Evolutionary conservation across 1,139 yeast species (phyloP), one percentile per base, ranked within the genome.

Genomic region (Scheffersomyces insectosa): DNA sequence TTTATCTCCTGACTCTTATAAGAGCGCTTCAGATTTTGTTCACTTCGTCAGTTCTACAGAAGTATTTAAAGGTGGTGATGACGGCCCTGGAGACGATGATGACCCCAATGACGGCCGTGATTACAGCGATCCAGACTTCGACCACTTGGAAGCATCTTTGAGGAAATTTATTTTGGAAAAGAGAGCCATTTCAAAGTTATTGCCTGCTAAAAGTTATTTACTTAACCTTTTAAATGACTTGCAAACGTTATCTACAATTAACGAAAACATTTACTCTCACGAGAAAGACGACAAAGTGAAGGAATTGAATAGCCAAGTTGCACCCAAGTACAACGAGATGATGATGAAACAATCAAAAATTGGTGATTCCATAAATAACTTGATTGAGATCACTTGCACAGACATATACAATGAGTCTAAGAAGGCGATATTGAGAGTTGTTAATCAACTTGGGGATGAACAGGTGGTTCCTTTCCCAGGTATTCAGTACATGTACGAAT

Each of bases 201-300:
- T 89, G 36, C 99, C 99, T 0, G 98, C 97, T 0, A 90, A 91
- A 60, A 90, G 85, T 16, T 95, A 87, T 56, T 67, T 93, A 31
- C 51, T 75, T 20, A 91, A 91, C 55, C 63, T 91, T 14, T 75
- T 88, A 39, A 64, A 65, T 13, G 99, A 95, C 59, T 61, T 91
- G 39, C 73, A 72, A 44, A 65, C 69, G 1, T 70, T 93, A 15
- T 78, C 96, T 0, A 65, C 70, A 10, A 68, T 80, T 27, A 93
- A 93, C 56, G 75, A 81, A 42, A 66, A 72, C 25, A 72, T 80
- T n/a, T 82, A 82, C 51, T 51, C 63, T 6, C 64, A 68, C 40
- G 86, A 82, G 45, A 75, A 69, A 44, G 65, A 68, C 5, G 63
- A 66, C 13, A 72, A 83, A 47, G 55, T 66, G 13, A 57, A 59